These are phyloP conservation scores for Colletotrichum somersetense DNA, from an alignment of 2,329 filamentous ascomycete species.

Conservation along the genomic window DNA sequence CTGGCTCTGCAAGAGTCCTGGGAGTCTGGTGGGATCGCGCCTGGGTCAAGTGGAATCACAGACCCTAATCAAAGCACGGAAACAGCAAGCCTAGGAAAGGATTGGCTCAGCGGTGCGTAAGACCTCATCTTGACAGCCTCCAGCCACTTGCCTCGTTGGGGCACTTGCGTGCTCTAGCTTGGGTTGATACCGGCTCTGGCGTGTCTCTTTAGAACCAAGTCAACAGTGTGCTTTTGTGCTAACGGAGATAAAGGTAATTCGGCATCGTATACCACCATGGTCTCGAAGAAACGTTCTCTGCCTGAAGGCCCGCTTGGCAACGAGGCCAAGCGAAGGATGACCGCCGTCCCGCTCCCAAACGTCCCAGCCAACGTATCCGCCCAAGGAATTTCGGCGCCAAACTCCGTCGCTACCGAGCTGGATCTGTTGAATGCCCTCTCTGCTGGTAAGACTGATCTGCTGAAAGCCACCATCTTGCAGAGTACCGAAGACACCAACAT, in stretches of 20 bases:
- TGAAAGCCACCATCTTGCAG: neutral
- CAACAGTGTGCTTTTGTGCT: neutral
- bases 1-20: slow-evolving; percentile 49
- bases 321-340: slow-evolving; percentile 22
- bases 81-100: neutral
- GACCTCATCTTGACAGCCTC: too few relatives aligned
- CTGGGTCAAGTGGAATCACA: neutral
- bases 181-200: neutral
- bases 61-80: neutral
- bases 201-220: neutral
- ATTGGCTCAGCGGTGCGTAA: slow-evolving; percentile 26
- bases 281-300: slow-evolving; percentile 22
- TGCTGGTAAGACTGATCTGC: neutral
- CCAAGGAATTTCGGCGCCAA: neutral
- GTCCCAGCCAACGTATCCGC: neutral
- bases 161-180: neutral
- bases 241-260: neutral
- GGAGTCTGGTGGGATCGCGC: slow-evolving; percentile 41
- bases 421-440: slow-evolving; percentile 16
- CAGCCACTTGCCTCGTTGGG: neutral
- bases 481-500: neutral
- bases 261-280: neutral
- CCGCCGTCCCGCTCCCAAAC: neutral
- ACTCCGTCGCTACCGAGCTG: neutral
- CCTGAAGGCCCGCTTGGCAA: neutral